Conservation (phyloP, 768 basidiomycete species). For the Mycena maculata region DNA sequence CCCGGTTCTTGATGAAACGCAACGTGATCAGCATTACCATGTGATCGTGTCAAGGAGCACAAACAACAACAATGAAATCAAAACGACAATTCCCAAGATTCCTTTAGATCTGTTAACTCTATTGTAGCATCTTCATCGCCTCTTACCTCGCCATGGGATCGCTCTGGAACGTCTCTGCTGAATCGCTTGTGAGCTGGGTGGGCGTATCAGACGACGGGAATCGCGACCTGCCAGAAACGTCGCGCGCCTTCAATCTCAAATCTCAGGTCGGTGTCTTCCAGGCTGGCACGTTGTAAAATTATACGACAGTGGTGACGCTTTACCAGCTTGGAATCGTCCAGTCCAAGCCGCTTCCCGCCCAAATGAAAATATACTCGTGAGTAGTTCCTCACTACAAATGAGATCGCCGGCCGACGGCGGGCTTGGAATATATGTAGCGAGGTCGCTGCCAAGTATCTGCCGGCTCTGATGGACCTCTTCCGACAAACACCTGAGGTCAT, state of each 20-base stretch:
- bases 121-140: background rate
- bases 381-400: background rate
- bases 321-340: conserved; percentile 24
- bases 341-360: conserved; percentile 2
- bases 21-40: too few species aligned
- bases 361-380: conserved; percentile 28
- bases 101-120: too few species aligned
- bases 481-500: conserved; percentile 38
- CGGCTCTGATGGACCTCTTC: conserved; percentile 46
- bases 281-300: background rate
- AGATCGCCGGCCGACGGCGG: background rate
- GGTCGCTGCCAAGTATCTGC: conserved; percentile 54
- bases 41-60: too few species aligned
- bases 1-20: too few species aligned
- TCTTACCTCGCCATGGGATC: conserved; percentile 3
- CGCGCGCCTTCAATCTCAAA: background rate
- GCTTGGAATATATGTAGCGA: conserved; percentile 33
- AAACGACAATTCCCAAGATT: too few species aligned
- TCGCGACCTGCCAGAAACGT: conserved; percentile 6
- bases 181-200: conserved; percentile 28
- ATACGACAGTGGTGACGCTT: background rate
- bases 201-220: conserved; percentile 10
- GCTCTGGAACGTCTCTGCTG: conserved; percentile 25
- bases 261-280: conserved; percentile 4
- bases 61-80: too few species aligned